A percentile compares a stretch with the other conserved stretches of the same genome.
These are phyloP conservation scores for Hericium alpestre DNA, from an alignment of 768 basidiomycete species.

Conservation along the genomic window DNA sequence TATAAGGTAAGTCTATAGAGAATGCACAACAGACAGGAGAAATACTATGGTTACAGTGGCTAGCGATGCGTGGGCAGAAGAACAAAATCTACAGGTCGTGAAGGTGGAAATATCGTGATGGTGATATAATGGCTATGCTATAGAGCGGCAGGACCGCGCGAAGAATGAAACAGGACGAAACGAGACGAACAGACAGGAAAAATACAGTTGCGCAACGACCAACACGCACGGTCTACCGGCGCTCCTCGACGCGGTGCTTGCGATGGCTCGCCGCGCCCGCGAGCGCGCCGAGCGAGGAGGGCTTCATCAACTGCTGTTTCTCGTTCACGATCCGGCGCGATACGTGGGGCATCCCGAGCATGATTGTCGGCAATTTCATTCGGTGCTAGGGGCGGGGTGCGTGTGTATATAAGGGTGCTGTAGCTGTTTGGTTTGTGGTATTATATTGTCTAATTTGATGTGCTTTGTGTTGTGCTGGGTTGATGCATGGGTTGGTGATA, in stretches of 20 bases:
- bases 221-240: conserved; percentile 18
- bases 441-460: too few species aligned
- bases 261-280: conserved; percentile 24
- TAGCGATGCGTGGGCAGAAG: not conserved
- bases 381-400: conserved; percentile 25
- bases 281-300: conserved; percentile 43
- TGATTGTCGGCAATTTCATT: conserved; percentile 88
- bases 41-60: not conserved
- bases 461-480: too few species aligned
- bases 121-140: not conserved
- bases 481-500: too few species aligned
- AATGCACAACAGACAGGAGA: not conserved
- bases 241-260: conserved; percentile 29
- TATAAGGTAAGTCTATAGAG: not conserved
- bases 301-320: conserved; percentile 79
- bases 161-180: conserved; percentile 3
- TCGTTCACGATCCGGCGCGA: conserved; percentile 84
- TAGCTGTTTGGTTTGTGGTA: not conserved
- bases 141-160: not conserved
- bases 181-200: conserved; percentile 2
- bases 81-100: not conserved
- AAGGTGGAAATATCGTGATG: conserved; percentile 1
- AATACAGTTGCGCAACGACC: not conserved
- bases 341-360: conserved; percentile 78
- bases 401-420: not conserved